Base-by-base conservation (phyloP, 2,329 filamentous ascomycete genomes). In the Exophiala viscosa region DNA sequence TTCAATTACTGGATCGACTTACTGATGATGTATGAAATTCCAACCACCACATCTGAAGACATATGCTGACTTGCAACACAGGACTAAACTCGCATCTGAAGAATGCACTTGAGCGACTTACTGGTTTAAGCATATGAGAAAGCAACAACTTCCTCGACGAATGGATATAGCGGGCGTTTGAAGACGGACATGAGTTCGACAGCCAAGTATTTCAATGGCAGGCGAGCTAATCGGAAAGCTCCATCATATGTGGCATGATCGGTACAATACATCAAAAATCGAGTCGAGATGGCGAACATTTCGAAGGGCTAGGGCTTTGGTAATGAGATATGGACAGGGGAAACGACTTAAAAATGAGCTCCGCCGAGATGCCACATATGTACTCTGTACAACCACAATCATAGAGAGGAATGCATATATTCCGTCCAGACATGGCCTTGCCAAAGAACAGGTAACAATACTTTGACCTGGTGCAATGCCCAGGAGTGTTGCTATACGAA, bases 1-100 rank as follows among this genome's bases (percentile, higher is more conserved):
- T 96, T 67, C 82, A 85, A 62, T 79, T 96, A 51, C 74, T 96
- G 60, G 80, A 83, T 62, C 80, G 87, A 64, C 64, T 77, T 61
- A 75, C 74, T 3, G 74, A 76, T 55, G 73, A 75, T 38, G 62
- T 62, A 61, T 64, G 56, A 54, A 40, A 31, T 28, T 18, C 38
- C 9, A 38, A 2, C 20, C 10, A 13, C 32, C n/a, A 40, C 18
- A 23, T n/a, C 35, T 35, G 15, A 43, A 43, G 31, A 13, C 23
- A 17, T 35, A 32, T 39, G 41, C 51, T 54, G 17, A 54, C 33
- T 17, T 3, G 34, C 14, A 28, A 10, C n/a, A 36, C 41, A 54
- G 52, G 52, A 54, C 43, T 54, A 40, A 54, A 43, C 45, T 9
- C 44, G 50, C 40, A 44, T 31, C 34, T 23, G 32, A 44, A 17